phyloP scores from a whole-genome alignment of 1,139 yeast genomes.

The Spencermartinsiella ligniputridi region DNA sequence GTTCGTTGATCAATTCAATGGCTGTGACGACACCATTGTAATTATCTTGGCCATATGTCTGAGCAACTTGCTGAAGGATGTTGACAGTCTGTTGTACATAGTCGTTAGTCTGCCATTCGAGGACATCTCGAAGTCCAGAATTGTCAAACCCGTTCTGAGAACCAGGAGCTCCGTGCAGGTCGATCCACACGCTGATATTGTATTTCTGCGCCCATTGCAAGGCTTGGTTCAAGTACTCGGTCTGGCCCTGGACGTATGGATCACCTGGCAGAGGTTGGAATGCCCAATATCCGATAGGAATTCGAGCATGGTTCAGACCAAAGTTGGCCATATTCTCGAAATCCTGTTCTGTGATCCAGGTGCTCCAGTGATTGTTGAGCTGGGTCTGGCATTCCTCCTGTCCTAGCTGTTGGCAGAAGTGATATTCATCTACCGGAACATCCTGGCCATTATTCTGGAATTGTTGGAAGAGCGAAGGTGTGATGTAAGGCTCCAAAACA shows the following conservation, averaged over 20 bases:
- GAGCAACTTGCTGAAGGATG: slow-evolving; percentile 41
- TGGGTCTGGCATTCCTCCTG: slow-evolving; percentile 48
- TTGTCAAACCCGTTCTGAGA: slow-evolving; percentile 96
- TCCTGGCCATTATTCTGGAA: slow-evolving; percentile 33
- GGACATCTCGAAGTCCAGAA: slow-evolving; percentile 73
- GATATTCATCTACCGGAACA: slow-evolving; percentile 83
- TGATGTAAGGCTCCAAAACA: slow-evolving; percentile 74
- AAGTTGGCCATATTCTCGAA: slow-evolving; percentile 53
- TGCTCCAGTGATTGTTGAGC: slow-evolving; percentile 68
- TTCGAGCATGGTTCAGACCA: slow-evolving; percentile 82
- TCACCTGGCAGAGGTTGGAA: slow-evolving; percentile 59
- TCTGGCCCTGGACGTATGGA: slow-evolving; percentile 89
- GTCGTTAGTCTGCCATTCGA: slow-evolving; percentile 46
- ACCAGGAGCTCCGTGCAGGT: slow-evolving; percentile 95
- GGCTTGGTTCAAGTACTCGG: slow-evolving; percentile 65
- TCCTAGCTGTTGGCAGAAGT: slow-evolving; percentile 48
- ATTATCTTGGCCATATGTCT: slow-evolving; percentile 62
- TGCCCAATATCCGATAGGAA: slow-evolving; percentile 98
- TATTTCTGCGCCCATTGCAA: slow-evolving; percentile 65
- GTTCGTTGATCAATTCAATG: slow-evolving; percentile 85
- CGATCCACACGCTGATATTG: slow-evolving; percentile 79
- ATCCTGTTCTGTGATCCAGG: slow-evolving; percentile 76
- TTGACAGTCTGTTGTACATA: slow-evolving; percentile 51
- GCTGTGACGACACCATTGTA: slow-evolving; percentile 75
- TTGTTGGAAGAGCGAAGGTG: slow-evolving; percentile 70